Evolutionary conservation across 495 filamentous ascomycete species (phyloP), one percentile per base, ranked within the genome.

Genomic region (Recurvomyces mirabilis): DNA sequence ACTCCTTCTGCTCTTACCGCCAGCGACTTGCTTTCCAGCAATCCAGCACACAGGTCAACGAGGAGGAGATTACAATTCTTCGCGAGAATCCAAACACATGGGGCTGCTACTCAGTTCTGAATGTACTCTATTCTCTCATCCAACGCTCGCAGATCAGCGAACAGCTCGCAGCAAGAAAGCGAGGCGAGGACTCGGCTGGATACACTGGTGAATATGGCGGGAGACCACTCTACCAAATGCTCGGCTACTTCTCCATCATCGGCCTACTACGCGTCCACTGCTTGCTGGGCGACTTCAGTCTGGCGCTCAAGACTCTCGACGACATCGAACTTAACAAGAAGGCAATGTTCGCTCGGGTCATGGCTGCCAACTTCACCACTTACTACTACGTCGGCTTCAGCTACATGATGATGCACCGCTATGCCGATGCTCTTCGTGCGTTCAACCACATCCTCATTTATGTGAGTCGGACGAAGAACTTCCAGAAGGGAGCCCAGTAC

Each of bases 371-470:
- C 69, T 96, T 98, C 72, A 95, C 89, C 38, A 98, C 91, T 47
- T 98, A 98, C 75, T 98, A 98, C 78, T 98, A 96, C 63, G 89
- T 96, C 52, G 91, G 91, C 43, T 96, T 98, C 78, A 93, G 85
- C 55, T 98, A 98, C 78, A 96, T 98, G 91, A 98, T 98, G 91
- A 88, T 95, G 84, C 87, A 89, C 65, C 84, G 91, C 60, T 98
- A 98, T 60, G 86, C 84, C 67, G 91, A 98, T 62, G 91, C 91
- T 64, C 94, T 96, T 68, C 86, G 89, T 72, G 89, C 93, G 80
- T 98, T 98, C 79, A 88, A 82, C 72, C 91, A 98, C 73, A 98
- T 98, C 66, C 75, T 98, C 62, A 83, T 98, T 67, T 98, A 98
- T 70, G 93, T 96, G 51, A 93, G 86, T 38, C 78, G 91, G 50